Evolutionary conservation across 331 rosid species (phyloP).

Genomic region (Telfairia occidentalis): DNA sequence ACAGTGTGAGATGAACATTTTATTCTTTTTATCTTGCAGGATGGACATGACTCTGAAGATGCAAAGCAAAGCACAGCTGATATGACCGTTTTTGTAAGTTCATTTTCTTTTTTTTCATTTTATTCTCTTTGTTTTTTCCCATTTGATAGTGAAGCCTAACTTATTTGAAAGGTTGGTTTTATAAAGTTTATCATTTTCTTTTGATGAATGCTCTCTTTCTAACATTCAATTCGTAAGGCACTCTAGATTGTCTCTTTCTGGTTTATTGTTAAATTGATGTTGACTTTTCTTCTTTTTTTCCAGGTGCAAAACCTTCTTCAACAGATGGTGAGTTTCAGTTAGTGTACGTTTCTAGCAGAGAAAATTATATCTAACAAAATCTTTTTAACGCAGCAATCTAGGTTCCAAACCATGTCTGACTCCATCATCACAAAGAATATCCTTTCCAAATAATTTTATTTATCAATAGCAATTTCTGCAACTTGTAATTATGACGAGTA

Average conservation of each 20-base stretch:
- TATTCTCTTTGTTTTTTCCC: not conserved
- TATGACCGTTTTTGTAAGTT: constrained; percentile 81
- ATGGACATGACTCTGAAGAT: constrained; percentile 72
- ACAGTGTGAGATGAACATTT: not conserved
- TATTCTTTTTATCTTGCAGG: constrained; percentile 29
- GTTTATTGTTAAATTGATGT: constrained; percentile 1
- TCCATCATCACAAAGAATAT: constrained; percentile 82
- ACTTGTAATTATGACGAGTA: not conserved
- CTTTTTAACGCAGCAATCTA: constrained; percentile 55
- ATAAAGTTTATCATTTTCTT: not conserved
- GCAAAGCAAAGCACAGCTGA: constrained; percentile 83
- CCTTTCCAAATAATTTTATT: constrained; percentile 30
- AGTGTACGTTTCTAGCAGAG: constrained; percentile 13
- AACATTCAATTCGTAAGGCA: not conserved
- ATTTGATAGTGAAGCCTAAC: not conserved
- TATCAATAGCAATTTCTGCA: not conserved
- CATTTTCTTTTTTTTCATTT: not conserved
- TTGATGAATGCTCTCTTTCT: not conserved
- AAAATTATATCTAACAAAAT: constrained; percentile 19
- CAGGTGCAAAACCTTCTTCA: constrained; percentile 94
- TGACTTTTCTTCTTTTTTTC: constrained; percentile 5
- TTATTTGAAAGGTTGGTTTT: not conserved
- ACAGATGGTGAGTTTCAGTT: constrained; percentile 66
- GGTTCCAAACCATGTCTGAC: constrained; percentile 86
- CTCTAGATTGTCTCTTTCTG: not conserved